Evolutionary conservation across 495 filamentous ascomycete species (phyloP).

Genomic region (Oleoguttula mirabilis): DNA sequence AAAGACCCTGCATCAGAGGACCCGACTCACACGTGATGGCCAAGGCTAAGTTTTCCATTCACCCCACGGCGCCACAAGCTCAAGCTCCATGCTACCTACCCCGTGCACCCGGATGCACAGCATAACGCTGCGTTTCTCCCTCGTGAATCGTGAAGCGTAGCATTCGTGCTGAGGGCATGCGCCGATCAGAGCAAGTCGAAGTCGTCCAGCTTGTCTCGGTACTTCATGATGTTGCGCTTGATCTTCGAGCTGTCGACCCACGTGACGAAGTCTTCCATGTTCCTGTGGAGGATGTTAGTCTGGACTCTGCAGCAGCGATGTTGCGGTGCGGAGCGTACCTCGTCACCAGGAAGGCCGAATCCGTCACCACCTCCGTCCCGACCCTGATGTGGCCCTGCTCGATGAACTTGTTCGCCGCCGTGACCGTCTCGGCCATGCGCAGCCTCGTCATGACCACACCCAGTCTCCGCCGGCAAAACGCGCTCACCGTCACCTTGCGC

Average conservation of each 20-base stretch:
- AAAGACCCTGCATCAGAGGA: no score
- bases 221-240: conserved; percentile 84
- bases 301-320: no score
- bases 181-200: conserved; percentile 73
- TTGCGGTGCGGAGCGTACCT: conserved; percentile 26
- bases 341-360: conserved; percentile 66
- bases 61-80: no score
- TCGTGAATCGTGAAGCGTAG: no score
- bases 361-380: conserved; percentile 79
- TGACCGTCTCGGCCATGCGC: conserved; percentile 80
- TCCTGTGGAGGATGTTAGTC: conserved; percentile 37
- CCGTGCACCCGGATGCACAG: no score
- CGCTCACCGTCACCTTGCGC: conserved; percentile 70
- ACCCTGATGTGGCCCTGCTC: conserved; percentile 95
- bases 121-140: no score
- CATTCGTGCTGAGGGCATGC: no score
- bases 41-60: no score
- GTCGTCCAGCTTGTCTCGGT: conserved; percentile 90
- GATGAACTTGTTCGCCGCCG: conserved; percentile 69
- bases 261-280: conserved; percentile 93
- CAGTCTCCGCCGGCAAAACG: conserved; percentile 67
- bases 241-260: conserved; percentile 97
- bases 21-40: no score
- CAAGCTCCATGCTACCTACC: no score
- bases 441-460: conserved; percentile 79